Evolutionary conservation across 1,139 yeast genomes (phyloP).

Genomic region (Candida neerlandica): DNA sequence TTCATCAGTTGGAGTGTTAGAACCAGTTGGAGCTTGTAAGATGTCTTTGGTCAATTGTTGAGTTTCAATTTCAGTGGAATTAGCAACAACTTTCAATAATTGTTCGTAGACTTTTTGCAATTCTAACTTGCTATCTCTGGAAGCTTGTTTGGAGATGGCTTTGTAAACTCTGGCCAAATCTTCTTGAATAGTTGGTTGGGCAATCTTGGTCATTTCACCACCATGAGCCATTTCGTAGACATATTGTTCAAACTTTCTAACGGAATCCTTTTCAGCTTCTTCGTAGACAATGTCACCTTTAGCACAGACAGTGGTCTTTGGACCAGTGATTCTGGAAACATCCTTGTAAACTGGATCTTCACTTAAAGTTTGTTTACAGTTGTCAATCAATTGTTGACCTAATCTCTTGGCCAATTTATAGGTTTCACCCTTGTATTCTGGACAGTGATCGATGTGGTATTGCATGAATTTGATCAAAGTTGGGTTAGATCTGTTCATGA

Average conservation of each 20-base stretch:
- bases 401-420: slow-evolving; percentile 86
- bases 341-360: slow-evolving; percentile 93
- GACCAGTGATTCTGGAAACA: slow-evolving; percentile 92
- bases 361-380: slow-evolving; percentile 84
- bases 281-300: slow-evolving; percentile 85
- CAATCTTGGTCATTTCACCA: slow-evolving; percentile 72
- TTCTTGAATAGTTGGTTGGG: slow-evolving; percentile 76
- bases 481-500: slow-evolving; percentile 97
- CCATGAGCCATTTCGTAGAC: slow-evolving; percentile 97
- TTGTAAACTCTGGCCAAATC: slow-evolving; percentile 85
- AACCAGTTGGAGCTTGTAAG: slow-evolving; percentile 37
- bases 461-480: slow-evolving; percentile 95
- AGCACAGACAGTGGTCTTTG: slow-evolving; percentile 83
- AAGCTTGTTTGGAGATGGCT: slow-evolving; percentile 73
- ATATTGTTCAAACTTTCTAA: slow-evolving; percentile 93
- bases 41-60: slow-evolving; percentile 46
- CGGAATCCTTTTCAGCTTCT: slow-evolving; percentile 86
- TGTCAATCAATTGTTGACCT: slow-evolving; percentile 92
- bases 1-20: slow-evolving; percentile 46
- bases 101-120: slow-evolving; percentile 81
- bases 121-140: slow-evolving; percentile 67
- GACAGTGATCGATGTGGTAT: slow-evolving; percentile 92
- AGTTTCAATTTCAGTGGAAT: slow-evolving; percentile 65
- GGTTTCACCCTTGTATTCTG: slow-evolving; percentile 83
- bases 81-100: slow-evolving; percentile 71